These are phyloP conservation scores for Solidago caesia DNA, from an alignment of 129 eudicot species.

Conservation along the genomic window DNA sequence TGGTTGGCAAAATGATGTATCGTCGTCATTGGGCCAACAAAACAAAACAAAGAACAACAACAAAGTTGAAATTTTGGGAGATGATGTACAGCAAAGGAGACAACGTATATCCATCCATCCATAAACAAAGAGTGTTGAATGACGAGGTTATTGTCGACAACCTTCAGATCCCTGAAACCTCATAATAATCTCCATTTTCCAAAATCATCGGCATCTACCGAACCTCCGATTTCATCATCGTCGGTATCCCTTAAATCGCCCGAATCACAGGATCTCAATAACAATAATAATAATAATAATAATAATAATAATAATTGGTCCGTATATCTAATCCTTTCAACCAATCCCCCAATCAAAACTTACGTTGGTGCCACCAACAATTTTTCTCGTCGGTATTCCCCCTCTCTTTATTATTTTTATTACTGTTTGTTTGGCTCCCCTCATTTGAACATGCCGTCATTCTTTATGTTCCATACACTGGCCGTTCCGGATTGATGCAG, in stretches of 20 bases:
- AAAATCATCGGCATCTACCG: conserved; percentile 19
- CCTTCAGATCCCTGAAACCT: conserved; percentile 64
- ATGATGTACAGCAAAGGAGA: too few species aligned
- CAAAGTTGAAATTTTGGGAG: too few species aligned
- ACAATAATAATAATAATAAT: background rate
- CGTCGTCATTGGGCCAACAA: too few species aligned
- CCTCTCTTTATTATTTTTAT: background rate
- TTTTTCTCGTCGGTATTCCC: conserved; percentile 72
- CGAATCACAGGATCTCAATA: background rate
- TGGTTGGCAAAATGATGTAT: too few species aligned
- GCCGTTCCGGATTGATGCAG: too few species aligned
- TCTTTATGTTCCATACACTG: too few species aligned
- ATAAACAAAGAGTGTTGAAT: conserved; percentile 1
- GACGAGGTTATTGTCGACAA: conserved; percentile 44
- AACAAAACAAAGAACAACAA: too few species aligned
- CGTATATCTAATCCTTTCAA: conserved; percentile 80
- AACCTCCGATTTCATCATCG: conserved; percentile 19
- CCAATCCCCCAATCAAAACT: conserved; percentile 74
- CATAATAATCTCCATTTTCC: conserved; percentile 12
- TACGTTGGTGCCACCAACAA: conserved; percentile 94
- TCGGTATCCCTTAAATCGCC: conserved; percentile 4
- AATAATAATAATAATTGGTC: conserved; percentile 38
- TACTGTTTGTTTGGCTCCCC: background rate
- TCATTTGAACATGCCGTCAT: too few species aligned
- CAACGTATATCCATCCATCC: too few species aligned